Evolutionary conservation across 306 rosid species (phyloP), one percentile per base, ranked within the genome.

Genomic region (Rubus idaeus): DNA sequence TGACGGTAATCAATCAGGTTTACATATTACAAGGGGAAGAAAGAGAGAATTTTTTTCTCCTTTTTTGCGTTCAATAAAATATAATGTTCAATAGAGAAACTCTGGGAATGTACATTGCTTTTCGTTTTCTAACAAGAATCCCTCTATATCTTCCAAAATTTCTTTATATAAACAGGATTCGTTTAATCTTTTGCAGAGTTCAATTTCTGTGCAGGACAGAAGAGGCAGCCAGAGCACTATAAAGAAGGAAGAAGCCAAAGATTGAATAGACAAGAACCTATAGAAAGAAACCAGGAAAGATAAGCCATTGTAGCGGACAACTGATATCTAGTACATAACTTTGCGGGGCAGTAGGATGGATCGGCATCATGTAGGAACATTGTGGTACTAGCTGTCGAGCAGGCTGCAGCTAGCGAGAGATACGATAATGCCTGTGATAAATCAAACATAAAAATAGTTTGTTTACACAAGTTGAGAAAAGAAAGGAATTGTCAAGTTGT

Each of bases 241-340:
- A 91, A 70, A 37, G 91, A 83, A 63, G 93, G 88, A 65, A 90
- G 89, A 75, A 91, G 83, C 98, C 98, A 93, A 69, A 91, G 85
- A 84, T 93, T 93, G 82, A 93, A 91, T 62, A 93, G 86, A 79
- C 89, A 91, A 5, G 92, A 90, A 75, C 87, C 84, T 18, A 78
- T 49, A 52, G 91, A 83, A 74, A 91, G 92, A 77, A 91, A 90
- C 98, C 98, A 93, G 68, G 96, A 90, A 70, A 91, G 89, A 86
- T 91, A 91, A 49, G 98, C 96, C 98, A 93, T 91, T 56, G 89
- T 86, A 53, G 96, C 91, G 35, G 98, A 93, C 63, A 93, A 79
- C 67, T 86, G 97, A 77, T 84, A 90, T 91, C 97, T 87, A 35
- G 83, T 83, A 50, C 98, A 93, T 66, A 86, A 57, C 83, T 79